Conservation (phyloP, 164 flowering plant species). For the Nelumbo lutea region DNA sequence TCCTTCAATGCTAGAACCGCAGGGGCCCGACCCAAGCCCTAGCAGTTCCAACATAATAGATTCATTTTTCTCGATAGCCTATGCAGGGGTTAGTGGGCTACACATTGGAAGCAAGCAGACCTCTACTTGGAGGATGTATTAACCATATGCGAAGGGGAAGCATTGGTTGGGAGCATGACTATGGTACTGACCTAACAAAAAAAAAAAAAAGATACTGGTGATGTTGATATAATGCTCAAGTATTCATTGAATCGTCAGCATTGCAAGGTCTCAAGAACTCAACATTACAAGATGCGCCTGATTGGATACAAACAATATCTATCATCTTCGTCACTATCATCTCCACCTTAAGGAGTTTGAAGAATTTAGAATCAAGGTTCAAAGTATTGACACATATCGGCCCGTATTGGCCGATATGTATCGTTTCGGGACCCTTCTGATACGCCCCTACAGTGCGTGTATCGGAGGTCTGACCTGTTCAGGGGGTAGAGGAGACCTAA, state of each 20-base stretch:
- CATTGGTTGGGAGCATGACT: conserved; percentile 70
- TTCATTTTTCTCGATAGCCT: too few relatives aligned
- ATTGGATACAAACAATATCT: not conserved
- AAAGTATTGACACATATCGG: too few relatives aligned
- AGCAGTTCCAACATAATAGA: too few relatives aligned
- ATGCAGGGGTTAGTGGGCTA: conserved; percentile 86
- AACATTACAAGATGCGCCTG: conserved; percentile 74
- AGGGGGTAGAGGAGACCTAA: too few relatives aligned
- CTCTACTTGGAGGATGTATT: conserved; percentile 89
- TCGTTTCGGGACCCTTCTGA: too few relatives aligned
- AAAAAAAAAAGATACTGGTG: conserved; percentile 93
- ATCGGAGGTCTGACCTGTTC: too few relatives aligned
- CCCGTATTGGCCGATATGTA: too few relatives aligned
- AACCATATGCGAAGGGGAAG: conserved; percentile 84
- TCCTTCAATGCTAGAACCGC: too few relatives aligned
- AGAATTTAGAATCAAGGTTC: too few relatives aligned
- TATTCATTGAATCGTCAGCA: conserved; percentile 69
- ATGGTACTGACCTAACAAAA: conserved; percentile 70
- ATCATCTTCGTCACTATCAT: not conserved
- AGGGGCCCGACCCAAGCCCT: too few relatives aligned
- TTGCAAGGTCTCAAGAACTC: conserved; percentile 56
- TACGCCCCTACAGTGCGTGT: too few relatives aligned
- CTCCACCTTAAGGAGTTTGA: not conserved
- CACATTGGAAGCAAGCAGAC: conserved; percentile 99
- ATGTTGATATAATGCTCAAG: conserved; percentile 74